Conservation (phyloP, 2,329 filamentous ascomycete species). For the Xylariaceae sp. region DNA sequence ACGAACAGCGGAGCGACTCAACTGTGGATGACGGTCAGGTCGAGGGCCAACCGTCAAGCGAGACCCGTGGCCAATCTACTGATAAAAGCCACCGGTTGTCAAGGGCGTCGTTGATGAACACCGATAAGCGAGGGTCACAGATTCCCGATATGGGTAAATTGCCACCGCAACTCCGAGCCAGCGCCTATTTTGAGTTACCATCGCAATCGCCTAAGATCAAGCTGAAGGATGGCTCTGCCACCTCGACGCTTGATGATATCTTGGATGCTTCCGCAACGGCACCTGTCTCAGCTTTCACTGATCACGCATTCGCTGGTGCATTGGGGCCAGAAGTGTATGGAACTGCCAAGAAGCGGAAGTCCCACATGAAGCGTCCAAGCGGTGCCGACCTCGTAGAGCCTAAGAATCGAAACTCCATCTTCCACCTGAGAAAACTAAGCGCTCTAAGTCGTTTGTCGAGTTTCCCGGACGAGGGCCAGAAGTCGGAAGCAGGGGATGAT, state of each 20-base stretch:
- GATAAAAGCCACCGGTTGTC: constrained; percentile 11
- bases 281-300: constrained; percentile 85
- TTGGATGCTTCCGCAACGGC: constrained; percentile 83
- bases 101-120: constrained; percentile 29
- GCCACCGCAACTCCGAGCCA: constrained; percentile 84
- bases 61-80: constrained; percentile 10
- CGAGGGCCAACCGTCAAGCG: constrained; percentile 3
- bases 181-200: constrained; percentile 77
- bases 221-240: constrained; percentile 73
- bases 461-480: constrained; percentile 21
- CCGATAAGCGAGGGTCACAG: constrained; percentile 36
- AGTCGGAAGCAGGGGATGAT: constrained; percentile 21
- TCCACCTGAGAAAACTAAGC: constrained; percentile 41
- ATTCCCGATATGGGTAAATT: constrained; percentile 47
- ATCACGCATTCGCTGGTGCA: constrained; percentile 76
- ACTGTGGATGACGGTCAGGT: constrained; percentile 9
- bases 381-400: constrained; percentile 23
- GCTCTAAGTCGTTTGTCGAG: constrained; percentile 26
- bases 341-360: constrained; percentile 46
- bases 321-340: constrained; percentile 73
- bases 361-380: constrained; percentile 27
- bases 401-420: constrained; percentile 46
- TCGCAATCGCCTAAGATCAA: constrained; percentile 46
- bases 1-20: constrained; percentile 1
- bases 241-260: constrained; percentile 84